Evolutionary conservation across 805 yeast genomes (phyloP), one percentile per base, ranked within the genome.

Genomic region (Wilhelminamyces savonicus): DNA sequence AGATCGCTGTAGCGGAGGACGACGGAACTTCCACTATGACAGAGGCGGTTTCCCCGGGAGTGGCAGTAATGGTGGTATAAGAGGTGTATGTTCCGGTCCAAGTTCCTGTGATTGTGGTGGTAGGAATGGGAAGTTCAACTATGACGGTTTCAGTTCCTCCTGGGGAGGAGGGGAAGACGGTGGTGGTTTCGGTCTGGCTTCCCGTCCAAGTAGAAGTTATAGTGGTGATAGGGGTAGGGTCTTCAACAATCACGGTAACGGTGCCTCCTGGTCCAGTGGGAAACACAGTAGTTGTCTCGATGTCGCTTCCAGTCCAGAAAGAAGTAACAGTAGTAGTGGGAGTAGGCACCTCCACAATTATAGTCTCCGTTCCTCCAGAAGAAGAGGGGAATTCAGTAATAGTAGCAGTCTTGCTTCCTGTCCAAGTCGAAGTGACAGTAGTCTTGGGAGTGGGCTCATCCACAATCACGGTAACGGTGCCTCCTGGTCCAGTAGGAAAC

Each of bases 81-180:
- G 37, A 19, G 13, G 38, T 30, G n/a, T 19, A 26, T 3, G 36
- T 14, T 11, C 29, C 37, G 6, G 40, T 31, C 28, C 30, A 29
- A 19, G 31, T 27, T 13, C 30, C 8, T 3, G 46, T 42, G 11
- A 30, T 21, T 4, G 46, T 40, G 11, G 22, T 19, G 3, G 39
- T 27, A 11, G 32, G 19, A 15, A 44, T 40, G 5, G 46, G 44
- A 8, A 35, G 36, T 7, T 39, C 35, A 17, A 44, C 29, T 12
- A 36, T 29, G 4, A 47, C 45, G 1, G 51, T 45, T 3, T 34
- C 44, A 6, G 48, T 41, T 12, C 31, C 43, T 13, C 45, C 51
- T 7, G 39, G 32, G 3, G 41, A 12, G n/a, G 43, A 37, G 7
- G 50, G 33, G 13, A 19, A 21, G n/a, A n/a, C n/a, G 3, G 55